Conservation (phyloP, 208 protist species). For the Leptomonas seymouri region DNA sequence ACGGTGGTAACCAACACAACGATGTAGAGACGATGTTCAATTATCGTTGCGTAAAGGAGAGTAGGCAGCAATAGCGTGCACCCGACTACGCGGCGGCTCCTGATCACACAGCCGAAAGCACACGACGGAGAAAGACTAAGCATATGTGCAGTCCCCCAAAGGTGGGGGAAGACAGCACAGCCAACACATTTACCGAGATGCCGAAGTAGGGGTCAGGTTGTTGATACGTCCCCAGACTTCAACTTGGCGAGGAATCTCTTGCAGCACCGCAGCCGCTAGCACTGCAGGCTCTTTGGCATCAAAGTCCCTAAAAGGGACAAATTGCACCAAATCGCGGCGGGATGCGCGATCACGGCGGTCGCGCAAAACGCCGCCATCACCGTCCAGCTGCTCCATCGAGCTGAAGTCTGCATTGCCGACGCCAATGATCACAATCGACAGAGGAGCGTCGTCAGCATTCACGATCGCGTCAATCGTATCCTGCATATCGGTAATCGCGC, state of each 20-base stretch:
- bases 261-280: slow-evolving; percentile 56
- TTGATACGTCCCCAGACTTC: slow-evolving; percentile 12
- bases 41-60: no score
- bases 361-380: slow-evolving; percentile 62
- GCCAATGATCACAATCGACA: slow-evolving; percentile 94
- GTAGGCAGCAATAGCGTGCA: no score
- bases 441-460: slow-evolving; percentile 61
- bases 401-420: slow-evolving; percentile 88
- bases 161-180: no score
- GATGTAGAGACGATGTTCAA: no score
- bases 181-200: no score
- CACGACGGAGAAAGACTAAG: no score
- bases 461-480: slow-evolving; percentile 81
- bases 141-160: no score
- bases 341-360: slow-evolving; percentile 8
- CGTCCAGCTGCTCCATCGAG: slow-evolving; percentile 93
- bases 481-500: slow-evolving; percentile 84
- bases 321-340: slow-evolving; percentile 72
- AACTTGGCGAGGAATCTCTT: slow-evolving; percentile 59
- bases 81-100: no score
- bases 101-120: no score
- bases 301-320: slow-evolving; percentile 69
- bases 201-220: background rate
- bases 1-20: no score
- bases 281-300: slow-evolving; percentile 21